A percentile compares a stretch with the other conserved stretches of the same genome.
phyloP scores from a whole-genome alignment of 768 basidiomycete genomes.

The Glaciozyma antarctica region DNA sequence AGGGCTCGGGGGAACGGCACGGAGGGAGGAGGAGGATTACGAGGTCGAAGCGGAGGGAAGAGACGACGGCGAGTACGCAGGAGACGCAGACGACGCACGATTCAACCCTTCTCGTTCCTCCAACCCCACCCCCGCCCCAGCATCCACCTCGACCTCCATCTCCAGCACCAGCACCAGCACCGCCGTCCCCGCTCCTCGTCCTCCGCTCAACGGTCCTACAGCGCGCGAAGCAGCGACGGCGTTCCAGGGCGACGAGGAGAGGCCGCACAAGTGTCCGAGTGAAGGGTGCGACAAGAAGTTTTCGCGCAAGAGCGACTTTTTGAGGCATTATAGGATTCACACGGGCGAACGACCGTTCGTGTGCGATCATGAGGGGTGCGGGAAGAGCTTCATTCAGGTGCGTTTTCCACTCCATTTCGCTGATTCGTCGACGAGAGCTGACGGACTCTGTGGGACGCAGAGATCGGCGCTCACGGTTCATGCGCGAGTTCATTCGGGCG shows the following conservation, averaged over 20 bases:
- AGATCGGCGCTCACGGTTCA: slow-evolving; percentile 82
- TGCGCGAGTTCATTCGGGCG: slow-evolving; percentile 75
- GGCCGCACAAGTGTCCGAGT: slow-evolving; percentile 27
- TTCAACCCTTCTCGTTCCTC: background rate
- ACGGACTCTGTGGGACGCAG: slow-evolving; percentile 42
- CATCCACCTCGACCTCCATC: background rate
- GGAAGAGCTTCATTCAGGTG: slow-evolving; percentile 88
- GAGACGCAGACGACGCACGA: too few relatives aligned
- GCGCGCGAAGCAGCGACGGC: slow-evolving; percentile 20
- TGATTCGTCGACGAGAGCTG: background rate
- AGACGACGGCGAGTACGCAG: too few relatives aligned
- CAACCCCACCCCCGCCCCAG: background rate
- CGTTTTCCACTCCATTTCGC: slow-evolving; percentile 14
- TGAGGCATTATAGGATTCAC: slow-evolving; percentile 78
- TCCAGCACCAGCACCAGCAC: background rate
- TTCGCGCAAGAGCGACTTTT: slow-evolving; percentile 70
- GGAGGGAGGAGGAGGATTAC: background rate
- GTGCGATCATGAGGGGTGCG: slow-evolving; percentile 60
- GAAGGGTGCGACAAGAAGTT: slow-evolving; percentile 66
- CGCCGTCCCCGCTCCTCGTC: slow-evolving; percentile 1
- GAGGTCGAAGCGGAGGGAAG: background rate
- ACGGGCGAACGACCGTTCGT: slow-evolving; percentile 80
- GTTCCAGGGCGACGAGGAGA: slow-evolving; percentile 26
- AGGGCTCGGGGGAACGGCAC: background rate
- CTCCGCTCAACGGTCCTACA: slow-evolving; percentile 12